Conservation (phyloP, 768 basidiomycete genomes). For the Suillus ampliporus region DNA sequence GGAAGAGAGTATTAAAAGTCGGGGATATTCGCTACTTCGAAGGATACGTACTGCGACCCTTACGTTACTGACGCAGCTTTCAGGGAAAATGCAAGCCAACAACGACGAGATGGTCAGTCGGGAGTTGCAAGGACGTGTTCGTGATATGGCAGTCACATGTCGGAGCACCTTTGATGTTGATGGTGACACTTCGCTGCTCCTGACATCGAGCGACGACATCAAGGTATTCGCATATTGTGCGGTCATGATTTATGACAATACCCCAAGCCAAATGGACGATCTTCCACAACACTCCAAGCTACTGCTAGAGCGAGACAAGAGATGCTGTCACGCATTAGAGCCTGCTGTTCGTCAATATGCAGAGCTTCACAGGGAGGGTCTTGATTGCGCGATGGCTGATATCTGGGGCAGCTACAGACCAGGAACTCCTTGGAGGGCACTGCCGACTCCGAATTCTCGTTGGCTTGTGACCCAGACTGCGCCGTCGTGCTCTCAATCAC, state of each 20-base stretch:
- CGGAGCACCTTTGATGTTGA: constrained; percentile 39
- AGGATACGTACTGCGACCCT: constrained; percentile 37
- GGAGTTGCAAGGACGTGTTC: constrained; percentile 31
- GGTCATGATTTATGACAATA: constrained; percentile 34
- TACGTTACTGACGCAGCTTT: constrained; percentile 43
- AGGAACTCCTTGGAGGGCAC: constrained; percentile 26
- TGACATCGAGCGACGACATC: constrained; percentile 31
- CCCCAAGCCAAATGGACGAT: constrained; percentile 17
- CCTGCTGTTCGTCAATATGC: constrained; percentile 10
- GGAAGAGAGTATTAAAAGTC: constrained; percentile 17
- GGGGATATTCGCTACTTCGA: constrained; percentile 35
- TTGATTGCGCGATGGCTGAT: constrained; percentile 23
- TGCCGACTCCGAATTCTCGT: constrained; percentile 19
- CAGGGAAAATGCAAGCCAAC: constrained; percentile 23
- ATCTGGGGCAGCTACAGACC: constrained; percentile 33
- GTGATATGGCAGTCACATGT: constrained; percentile 46
- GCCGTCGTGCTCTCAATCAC: constrained; percentile 1
- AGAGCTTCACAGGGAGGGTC: constrained; percentile 13
- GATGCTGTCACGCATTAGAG: constrained; percentile 34
- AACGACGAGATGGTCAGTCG: constrained; percentile 16
- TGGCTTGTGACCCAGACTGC: constrained; percentile 34
- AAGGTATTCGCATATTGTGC: constrained; percentile 27
- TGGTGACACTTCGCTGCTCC: constrained; percentile 13
- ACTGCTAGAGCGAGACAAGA: constrained; percentile 39
- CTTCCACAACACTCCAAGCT: constrained; percentile 17